Evolutionary conservation across 495 filamentous ascomycete genomes (phyloP), one percentile per base, ranked within the genome.

Genomic region (Penicillium coprophilum): DNA sequence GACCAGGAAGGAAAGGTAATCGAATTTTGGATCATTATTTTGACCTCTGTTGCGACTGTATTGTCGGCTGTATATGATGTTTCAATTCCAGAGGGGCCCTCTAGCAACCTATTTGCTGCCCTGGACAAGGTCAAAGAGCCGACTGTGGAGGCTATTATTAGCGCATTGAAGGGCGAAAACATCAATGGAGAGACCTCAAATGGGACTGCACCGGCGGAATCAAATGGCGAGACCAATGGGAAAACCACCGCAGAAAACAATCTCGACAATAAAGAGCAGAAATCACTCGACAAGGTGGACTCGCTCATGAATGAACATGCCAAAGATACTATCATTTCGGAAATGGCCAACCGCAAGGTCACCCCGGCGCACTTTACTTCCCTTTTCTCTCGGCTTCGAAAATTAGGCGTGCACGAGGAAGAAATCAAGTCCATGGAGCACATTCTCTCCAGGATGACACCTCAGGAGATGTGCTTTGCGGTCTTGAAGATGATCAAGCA

Each of bases 401-500:
- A 68, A 46, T 39, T 55, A 23, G 67, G 67, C 17, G 46, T 64
- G 27, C 56, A 53, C 1, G 54, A 61, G 9, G 57, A 60, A 10
- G 62, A 70, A 27, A 50, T 68, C 38, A 59, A 63, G 30, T 57
- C 60, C 10, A 65, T 66, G 53, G 58, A 63, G n/a, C 45, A 43
- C 0, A 59, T 68, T 13, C 46, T 70, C 11, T 38, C 58, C 0
- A 39, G 45, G 31, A 64, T 70, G 62, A 53, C 60, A 2, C 62
- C 65, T 9, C 56, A 64, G 46, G 62, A 70, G 17, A 63, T 70
- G 48, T 59, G 58, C 30, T 68, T 68, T 27, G 53, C 57, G 10
- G 46, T 70, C 13, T 30, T 70, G 30, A 70, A 62, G 5, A 66
- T 66, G 50, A 47, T 61, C 24, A 70, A 70, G 48, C 67, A 70